Conservation (phyloP, 1,284 basidiomycete genomes). For the Kalmanozyma brasiliensis region DNA sequence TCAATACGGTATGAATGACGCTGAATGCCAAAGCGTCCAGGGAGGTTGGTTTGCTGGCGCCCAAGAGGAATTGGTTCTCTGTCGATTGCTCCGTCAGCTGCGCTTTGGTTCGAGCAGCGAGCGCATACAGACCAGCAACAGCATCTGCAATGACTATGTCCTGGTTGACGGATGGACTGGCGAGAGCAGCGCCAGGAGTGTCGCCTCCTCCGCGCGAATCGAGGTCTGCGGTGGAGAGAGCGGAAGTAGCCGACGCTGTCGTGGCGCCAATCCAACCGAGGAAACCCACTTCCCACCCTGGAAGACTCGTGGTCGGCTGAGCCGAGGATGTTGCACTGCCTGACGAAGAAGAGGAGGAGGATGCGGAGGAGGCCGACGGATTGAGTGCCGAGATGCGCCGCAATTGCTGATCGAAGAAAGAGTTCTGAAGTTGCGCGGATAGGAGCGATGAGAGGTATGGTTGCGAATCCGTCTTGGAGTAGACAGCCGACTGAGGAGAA, state of each 20-base stretch:
- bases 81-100: conserved; percentile 11
- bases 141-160: conserved; percentile 34
- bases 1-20: conserved; percentile 48
- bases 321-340: conserved; percentile 7
- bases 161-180: conserved; percentile 39
- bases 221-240: conserved; percentile 27
- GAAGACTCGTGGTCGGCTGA: conserved; percentile 42
- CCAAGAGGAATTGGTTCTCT: conserved; percentile 17
- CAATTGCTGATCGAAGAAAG: conserved; percentile 43
- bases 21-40: conserved; percentile 54
- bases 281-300: conserved; percentile 53
- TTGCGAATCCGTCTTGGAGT: conserved; percentile 14
- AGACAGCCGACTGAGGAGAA: conserved; percentile 31
- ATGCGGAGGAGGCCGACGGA: conserved; percentile 19
- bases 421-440: conserved; percentile 24
- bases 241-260: conserved; percentile 25
- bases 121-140: conserved; percentile 24
- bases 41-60: conserved; percentile 21
- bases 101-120: conserved; percentile 28
- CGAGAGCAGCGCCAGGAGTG: conserved; percentile 38
- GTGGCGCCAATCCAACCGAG: conserved; percentile 45
- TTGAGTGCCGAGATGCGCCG: conserved; percentile 45
- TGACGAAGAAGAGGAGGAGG: conserved; percentile 4
- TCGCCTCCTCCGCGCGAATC: conserved; percentile 40
- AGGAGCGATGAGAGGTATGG: conserved; percentile 40